Evolutionary conservation across 2,329 filamentous ascomycete species (phyloP), one percentile per base, ranked within the genome.

Genomic region (Penicillium sp.): DNA sequence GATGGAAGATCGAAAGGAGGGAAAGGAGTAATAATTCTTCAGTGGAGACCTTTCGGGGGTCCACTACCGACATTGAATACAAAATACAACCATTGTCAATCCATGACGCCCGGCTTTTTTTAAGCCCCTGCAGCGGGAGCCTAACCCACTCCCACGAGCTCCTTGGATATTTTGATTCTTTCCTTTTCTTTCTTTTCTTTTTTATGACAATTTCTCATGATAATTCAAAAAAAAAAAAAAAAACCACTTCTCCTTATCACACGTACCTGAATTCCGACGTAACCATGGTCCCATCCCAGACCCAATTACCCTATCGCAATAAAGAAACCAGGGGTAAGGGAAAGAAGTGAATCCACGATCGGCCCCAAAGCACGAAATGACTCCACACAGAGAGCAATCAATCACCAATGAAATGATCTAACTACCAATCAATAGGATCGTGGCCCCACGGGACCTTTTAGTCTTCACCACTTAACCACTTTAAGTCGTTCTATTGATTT

Each of bases 381-480:
- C 31, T 18, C 33, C 46, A 31, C 27, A 14, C 8, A 15, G n/a
- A 14, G 5, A 27, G 15, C 14, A 22, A 5, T 11, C 31, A 49
- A 27, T 40, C 22, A 49, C 14, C 31, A 26, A 27, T 14, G 14
- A 27, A 31, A 22, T 22, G 18, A 5, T 12, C 3, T 6, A 44
- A 46, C 20, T n/a, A 40, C 52, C 52, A 54, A 54, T 54, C n/a
- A 33, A 45, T 40, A 35, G 45, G 27, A 54, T 54, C 51, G 42
- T 14, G 25, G 18, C 29, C 44, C 52, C 41, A 49, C 40, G 51
- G 47, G 33, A 49, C 26, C 27, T 23, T 51, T 55, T 59, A 59
- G 58, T 51, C 58, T 61, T 61, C 52, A 22, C 20, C 44, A 43
- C 56, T 55, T 53, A 26, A 6, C 58, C 58, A 15, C 15, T 44